A percentile compares a stretch with the other conserved stretches of the same genome.
phyloP scores from a whole-genome alignment of 2,329 filamentous ascomycete genomes.

The Penicillium sp. region DNA sequence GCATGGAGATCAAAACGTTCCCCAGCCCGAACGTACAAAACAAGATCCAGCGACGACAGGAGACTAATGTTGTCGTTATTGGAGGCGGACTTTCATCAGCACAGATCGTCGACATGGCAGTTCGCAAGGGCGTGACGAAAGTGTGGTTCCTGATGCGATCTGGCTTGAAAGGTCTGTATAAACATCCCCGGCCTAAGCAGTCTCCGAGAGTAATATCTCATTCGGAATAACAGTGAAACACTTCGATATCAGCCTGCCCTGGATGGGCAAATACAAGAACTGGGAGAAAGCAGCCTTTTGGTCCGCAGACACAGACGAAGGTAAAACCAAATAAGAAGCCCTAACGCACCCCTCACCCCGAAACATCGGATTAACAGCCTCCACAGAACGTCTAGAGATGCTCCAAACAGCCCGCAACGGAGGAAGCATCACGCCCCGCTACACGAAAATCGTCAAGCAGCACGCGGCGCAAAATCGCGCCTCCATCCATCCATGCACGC shows the following conservation, averaged over 20 bases:
- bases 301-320: constrained; percentile 68
- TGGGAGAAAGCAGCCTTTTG: constrained; percentile 74
- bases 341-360: not conserved
- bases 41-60: constrained; percentile 52
- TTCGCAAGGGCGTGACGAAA: constrained; percentile 63
- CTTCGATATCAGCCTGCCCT: constrained; percentile 73
- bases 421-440: constrained; percentile 71
- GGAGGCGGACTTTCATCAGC: constrained; percentile 75
- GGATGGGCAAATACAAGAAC: constrained; percentile 82
- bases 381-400: constrained; percentile 62
- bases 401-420: constrained; percentile 67
- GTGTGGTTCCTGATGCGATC: constrained; percentile 70
- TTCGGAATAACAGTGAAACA: constrained; percentile 57
- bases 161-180: constrained; percentile 43
- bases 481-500: constrained; percentile 58
- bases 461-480: constrained; percentile 56
- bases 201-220: constrained; percentile 2
- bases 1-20: constrained; percentile 61
- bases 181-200: not conserved
- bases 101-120: constrained; percentile 66
- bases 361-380: not conserved
- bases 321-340: constrained; percentile 26
- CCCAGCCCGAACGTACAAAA: constrained; percentile 54
- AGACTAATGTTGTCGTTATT: constrained; percentile 68
- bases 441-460: constrained; percentile 64